Percentiles rank a stretch among this genome's conserved stretches.
Conservation (phyloP, 257 asterid species). For the Salvia splendens region DNA sequence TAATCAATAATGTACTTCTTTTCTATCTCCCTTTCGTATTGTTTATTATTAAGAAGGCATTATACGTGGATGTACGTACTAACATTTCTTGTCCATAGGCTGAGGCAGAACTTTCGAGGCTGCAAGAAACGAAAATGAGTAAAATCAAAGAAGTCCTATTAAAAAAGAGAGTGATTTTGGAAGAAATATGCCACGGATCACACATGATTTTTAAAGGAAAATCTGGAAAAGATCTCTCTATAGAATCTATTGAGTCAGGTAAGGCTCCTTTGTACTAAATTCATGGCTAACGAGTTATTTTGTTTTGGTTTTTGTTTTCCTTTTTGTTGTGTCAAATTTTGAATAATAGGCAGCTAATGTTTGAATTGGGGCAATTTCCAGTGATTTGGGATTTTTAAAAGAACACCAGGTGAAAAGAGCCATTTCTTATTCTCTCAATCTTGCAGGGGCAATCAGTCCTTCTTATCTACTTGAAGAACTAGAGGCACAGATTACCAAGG, state of each 20-base stretch:
- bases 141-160: constrained; percentile 80
- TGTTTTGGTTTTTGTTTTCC: too few species aligned
- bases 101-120: constrained; percentile 70
- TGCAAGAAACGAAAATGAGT: constrained; percentile 66
- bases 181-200: constrained; percentile 67
- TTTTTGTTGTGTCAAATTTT: background rate
- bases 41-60: background rate
- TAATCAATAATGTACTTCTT: constrained; percentile 52
- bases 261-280: constrained; percentile 6
- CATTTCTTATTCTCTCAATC: constrained; percentile 22
- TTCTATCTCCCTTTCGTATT: background rate
- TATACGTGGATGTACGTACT: background rate
- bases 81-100: constrained; percentile 51
- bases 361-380: background rate
- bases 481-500: constrained; percentile 65
- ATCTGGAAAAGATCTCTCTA: constrained; percentile 42
- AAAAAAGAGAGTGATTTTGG: constrained; percentile 63
- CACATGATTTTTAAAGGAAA: constrained; percentile 68
- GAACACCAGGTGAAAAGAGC: background rate
- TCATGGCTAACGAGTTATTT: too few species aligned
- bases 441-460: constrained; percentile 66
- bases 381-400: background rate
- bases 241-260: constrained; percentile 79
- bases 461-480: constrained; percentile 66
- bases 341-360: constrained; percentile 8